phyloP scores from a whole-genome alignment of 202 grass and related monocot species.

The Schoenoplectus tabernaemontani region DNA sequence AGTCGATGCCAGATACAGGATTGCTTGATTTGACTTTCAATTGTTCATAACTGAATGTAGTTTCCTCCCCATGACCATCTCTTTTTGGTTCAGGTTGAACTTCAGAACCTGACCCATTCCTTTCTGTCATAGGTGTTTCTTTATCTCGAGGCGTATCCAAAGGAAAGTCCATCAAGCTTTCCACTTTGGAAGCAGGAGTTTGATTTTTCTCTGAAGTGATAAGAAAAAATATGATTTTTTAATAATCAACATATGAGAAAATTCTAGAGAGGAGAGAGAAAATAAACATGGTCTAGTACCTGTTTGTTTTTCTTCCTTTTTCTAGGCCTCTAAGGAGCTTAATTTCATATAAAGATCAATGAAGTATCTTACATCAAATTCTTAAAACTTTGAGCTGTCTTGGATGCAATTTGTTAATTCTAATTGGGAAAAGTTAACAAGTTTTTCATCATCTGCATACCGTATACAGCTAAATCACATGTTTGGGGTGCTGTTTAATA shows the following conservation, averaged over 20 bases:
- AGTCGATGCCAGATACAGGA: slow-evolving; percentile 80
- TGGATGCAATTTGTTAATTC: background rate
- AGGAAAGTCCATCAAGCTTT: slow-evolving; percentile 16
- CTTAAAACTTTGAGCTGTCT: background rate
- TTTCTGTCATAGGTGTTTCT: slow-evolving; percentile 21
- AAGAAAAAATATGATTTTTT: slow-evolving; percentile 22
- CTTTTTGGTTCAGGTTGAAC: slow-evolving; percentile 42
- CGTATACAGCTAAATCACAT: background rate
- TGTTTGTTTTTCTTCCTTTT: background rate
- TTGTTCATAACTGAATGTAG: slow-evolving; percentile 74
- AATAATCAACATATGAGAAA: background rate
- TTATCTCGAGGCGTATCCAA: slow-evolving; percentile 25
- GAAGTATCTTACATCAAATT: slow-evolving; percentile 1
- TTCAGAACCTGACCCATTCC: slow-evolving; percentile 41
- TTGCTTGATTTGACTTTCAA: slow-evolving; percentile 64
- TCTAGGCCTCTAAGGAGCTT: slow-evolving; percentile 19
- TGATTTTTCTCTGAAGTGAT: slow-evolving; percentile 44
- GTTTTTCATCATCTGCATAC: background rate
- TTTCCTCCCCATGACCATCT: slow-evolving; percentile 52
- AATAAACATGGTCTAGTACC: background rate
- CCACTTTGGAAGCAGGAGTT: slow-evolving; percentile 30
- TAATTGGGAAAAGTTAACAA: background rate
- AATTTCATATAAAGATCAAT: slow-evolving; percentile 20
- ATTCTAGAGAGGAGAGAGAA: background rate
- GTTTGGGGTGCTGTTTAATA: background rate